A percentile compares a stretch with the other conserved stretches of the same genome.
These are phyloP conservation scores for Solanum lignicaule DNA, from an alignment of 257 asterid species.

Conservation along the genomic window DNA sequence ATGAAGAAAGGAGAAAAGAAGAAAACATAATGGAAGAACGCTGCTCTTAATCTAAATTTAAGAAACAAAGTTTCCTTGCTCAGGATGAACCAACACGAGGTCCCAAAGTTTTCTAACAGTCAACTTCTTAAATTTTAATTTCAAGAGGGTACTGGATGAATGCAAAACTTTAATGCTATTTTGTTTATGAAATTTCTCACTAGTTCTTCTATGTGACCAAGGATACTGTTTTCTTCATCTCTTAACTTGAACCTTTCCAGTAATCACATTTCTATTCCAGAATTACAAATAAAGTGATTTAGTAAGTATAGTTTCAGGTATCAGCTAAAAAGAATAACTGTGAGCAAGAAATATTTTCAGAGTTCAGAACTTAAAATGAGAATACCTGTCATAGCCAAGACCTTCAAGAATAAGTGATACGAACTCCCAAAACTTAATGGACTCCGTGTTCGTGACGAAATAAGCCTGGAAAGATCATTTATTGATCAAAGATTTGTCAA, in stretches of 20 bases:
- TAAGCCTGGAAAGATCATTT: slow-evolving; percentile 71
- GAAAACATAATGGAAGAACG: neutral
- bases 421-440: slow-evolving; percentile 93
- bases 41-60: neutral
- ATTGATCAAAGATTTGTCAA: neutral
- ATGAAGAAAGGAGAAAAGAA: neutral
- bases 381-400: slow-evolving; percentile 87
- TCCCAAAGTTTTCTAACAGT: neutral
- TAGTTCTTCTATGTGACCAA: neutral
- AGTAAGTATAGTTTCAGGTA: neutral
- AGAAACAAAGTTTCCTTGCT: neutral
- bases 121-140: neutral
- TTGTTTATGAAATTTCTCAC: neutral
- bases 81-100: neutral
- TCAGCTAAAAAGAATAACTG: neutral
- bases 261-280: neutral
- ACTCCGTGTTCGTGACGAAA: slow-evolving; percentile 81
- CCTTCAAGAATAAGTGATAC: slow-evolving; percentile 84
- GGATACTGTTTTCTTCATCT: neutral
- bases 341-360: neutral
- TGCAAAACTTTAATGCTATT: neutral
- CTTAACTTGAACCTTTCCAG: neutral
- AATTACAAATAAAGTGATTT: neutral
- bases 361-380: neutral
- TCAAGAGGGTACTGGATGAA: neutral